Evolutionary conservation across 2,329 filamentous ascomycete genomes (phyloP).

Genomic region (Passalora sequoiae): DNA sequence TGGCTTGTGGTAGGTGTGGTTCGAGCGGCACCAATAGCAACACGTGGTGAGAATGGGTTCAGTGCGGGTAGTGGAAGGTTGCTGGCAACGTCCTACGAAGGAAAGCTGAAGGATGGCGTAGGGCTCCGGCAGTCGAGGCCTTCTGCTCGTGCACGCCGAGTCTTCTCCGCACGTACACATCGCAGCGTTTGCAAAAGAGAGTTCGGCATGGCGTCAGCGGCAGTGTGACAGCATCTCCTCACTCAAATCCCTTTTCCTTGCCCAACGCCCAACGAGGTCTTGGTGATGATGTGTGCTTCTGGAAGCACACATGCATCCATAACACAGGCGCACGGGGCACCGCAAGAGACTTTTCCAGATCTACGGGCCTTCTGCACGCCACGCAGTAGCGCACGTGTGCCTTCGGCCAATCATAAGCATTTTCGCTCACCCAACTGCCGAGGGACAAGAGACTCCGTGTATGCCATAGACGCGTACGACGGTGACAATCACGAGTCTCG

Average conservation of each 20-base stretch:
- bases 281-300: neutral
- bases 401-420: neutral
- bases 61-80: neutral
- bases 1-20: too few species aligned
- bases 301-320: slow-evolving; percentile 1
- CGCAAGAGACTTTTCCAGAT: neutral
- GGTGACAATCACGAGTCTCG: too few species aligned
- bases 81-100: too few species aligned
- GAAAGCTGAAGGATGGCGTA: neutral
- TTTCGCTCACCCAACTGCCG: neutral
- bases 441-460: too few species aligned
- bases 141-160: too few species aligned
- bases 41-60: neutral
- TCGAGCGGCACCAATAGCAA: neutral
- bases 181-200: too few species aligned
- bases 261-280: too few species aligned
- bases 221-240: neutral
- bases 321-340: too few species aligned
- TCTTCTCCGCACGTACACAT: too few species aligned
- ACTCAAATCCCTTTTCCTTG: too few species aligned
- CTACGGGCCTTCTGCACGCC: neutral
- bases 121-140: too few species aligned
- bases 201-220: neutral
- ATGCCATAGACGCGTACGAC: too few species aligned
- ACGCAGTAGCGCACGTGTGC: neutral